phyloP scores from a whole-genome alignment of 106 monocot species.

The Ottelia alismoides region DNA sequence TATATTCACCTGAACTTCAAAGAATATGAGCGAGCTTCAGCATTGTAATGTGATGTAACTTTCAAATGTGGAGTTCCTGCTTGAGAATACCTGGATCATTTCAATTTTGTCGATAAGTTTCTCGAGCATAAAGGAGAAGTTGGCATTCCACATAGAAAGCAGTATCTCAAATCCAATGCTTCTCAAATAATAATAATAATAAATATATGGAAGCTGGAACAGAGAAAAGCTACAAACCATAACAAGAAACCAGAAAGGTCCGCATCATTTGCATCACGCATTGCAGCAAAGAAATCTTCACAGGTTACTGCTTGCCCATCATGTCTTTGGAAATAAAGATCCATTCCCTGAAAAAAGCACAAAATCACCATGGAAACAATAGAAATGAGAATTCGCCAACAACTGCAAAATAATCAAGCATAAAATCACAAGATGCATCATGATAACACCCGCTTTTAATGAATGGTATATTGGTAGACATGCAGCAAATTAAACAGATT shows the following conservation, averaged over 20 bases:
- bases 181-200: too few species aligned
- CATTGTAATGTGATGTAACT: slow-evolving; percentile 72
- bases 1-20: slow-evolving; percentile 78
- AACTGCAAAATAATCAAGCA: not conserved
- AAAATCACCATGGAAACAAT: not conserved
- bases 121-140: not conserved
- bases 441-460: too few species aligned
- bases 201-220: too few species aligned
- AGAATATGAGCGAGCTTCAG: slow-evolving; percentile 49
- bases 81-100: slow-evolving; percentile 99
- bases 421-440: not conserved
- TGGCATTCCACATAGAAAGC: not conserved
- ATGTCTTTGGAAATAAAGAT: slow-evolving; percentile 98
- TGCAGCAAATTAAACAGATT: too few species aligned
- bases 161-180: not conserved
- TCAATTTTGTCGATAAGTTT: not conserved
- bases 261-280: slow-evolving; percentile 93
- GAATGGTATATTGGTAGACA: too few species aligned
- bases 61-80: slow-evolving; percentile 76
- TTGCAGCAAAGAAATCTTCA: slow-evolving; percentile 97
- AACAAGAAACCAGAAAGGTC: slow-evolving; percentile 75
- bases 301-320: slow-evolving; percentile 99
- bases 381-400: not conserved
- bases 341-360: slow-evolving; percentile 61
- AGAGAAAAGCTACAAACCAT: slow-evolving; percentile 31